Conservation (phyloP, 331 rosid genomes). For the Acacia concinna region DNA sequence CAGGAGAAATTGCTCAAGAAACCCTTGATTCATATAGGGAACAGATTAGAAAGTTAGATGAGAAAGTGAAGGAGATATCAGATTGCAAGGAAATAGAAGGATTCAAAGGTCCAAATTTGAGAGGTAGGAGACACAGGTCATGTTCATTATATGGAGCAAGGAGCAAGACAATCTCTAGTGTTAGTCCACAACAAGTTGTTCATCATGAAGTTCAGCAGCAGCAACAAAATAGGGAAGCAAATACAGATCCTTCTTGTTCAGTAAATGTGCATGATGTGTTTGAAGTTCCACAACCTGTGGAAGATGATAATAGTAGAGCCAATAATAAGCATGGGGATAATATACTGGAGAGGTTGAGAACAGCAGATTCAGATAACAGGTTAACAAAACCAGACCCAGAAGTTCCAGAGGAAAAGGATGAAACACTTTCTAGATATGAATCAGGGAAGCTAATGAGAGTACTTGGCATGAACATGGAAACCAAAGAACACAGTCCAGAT, state of each 20-base stretch:
- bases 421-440: constrained; percentile 27
- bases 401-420: constrained; percentile 32
- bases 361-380: constrained; percentile 36
- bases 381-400: constrained; percentile 48
- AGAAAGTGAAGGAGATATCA: constrained; percentile 66
- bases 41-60: constrained; percentile 57
- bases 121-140: constrained; percentile 36
- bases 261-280: constrained; percentile 61
- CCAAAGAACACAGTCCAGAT: constrained; percentile 32
- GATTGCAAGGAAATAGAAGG: constrained; percentile 45
- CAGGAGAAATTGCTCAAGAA: constrained; percentile 21
- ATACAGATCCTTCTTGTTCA: constrained; percentile 25
- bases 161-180: not conserved
- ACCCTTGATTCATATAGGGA: constrained; percentile 50
- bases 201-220: constrained; percentile 29
- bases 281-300: constrained; percentile 65
- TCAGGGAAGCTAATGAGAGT: constrained; percentile 41
- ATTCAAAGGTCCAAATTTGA: constrained; percentile 33
- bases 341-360: constrained; percentile 30
- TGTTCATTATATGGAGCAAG: constrained; percentile 40
- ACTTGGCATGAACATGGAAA: constrained; percentile 32
- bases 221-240: constrained; percentile 13
- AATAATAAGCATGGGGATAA: constrained; percentile 33
- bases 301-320: constrained; percentile 19
- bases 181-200: constrained; percentile 25